Conservation (phyloP, 257 asterid genomes). For the Solanum sejunctum region DNA sequence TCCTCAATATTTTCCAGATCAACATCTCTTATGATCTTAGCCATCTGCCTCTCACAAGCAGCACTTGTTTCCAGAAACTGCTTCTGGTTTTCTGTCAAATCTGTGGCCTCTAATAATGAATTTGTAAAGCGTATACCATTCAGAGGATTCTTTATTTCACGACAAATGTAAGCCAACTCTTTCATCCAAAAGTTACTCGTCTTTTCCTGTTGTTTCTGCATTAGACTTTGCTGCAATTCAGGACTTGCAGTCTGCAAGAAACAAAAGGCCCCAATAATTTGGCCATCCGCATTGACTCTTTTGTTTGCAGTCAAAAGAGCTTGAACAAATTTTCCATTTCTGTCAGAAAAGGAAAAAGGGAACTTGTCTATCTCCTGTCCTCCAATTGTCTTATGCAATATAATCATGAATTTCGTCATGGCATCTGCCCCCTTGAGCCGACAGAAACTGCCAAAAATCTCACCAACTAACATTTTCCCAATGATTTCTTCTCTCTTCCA, state of each 20-base stretch:
- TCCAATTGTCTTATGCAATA: conserved; percentile 66
- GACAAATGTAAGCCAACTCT: conserved; percentile 76
- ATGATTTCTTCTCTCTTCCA: conserved; percentile 59
- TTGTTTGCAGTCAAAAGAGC: conserved; percentile 73
- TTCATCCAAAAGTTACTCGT: conserved; percentile 44
- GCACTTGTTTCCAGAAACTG: conserved; percentile 68
- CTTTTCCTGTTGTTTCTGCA: conserved; percentile 60
- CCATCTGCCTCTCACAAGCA: conserved; percentile 89
- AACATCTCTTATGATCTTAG: conserved; percentile 62
- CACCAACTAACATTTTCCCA: conserved; percentile 79
- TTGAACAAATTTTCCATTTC: conserved; percentile 52
- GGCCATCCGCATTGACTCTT: conserved; percentile 64
- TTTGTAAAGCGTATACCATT: conserved; percentile 73
- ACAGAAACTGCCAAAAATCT: conserved; percentile 65
- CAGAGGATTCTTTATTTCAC: conserved; percentile 65
- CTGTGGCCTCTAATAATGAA: conserved; percentile 61
- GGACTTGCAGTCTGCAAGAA: conserved; percentile 82
- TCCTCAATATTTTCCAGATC: conserved; percentile 63
- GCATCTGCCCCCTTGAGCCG: conserved; percentile 61
- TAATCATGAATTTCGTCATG: conserved; percentile 64
- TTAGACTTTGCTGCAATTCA: conserved; percentile 51
- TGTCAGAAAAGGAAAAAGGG: conserved; percentile 55
- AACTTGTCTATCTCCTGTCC: conserved; percentile 62
- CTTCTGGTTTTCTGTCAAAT: conserved; percentile 68
- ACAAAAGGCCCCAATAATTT: conserved; percentile 80